Evolutionary conservation across 139 green algal species (phyloP).

Genomic region (Chlamydomonas schloesseri): DNA sequence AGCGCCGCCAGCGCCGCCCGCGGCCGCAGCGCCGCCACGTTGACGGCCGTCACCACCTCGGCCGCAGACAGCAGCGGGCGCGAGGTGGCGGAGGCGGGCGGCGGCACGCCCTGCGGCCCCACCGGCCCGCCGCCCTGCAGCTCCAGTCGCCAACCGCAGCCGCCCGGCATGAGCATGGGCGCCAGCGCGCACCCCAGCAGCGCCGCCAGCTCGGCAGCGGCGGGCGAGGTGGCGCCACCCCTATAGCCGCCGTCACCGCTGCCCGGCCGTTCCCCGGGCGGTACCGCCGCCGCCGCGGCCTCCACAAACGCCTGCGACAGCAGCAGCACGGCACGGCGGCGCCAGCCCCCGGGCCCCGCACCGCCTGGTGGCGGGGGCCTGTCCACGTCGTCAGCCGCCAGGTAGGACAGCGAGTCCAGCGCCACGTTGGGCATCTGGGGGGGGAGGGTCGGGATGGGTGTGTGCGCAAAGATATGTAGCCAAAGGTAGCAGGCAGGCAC

Average conservation of each 20-base stretch:
- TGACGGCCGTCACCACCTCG: constrained; percentile 44
- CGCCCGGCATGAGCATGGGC: constrained; percentile 44
- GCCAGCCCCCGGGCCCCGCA: constrained; percentile 4
- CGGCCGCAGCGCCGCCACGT: constrained; percentile 18
- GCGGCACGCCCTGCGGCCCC: neutral
- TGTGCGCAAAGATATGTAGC: no score
- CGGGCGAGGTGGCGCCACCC: no score
- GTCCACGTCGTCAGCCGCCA: neutral
- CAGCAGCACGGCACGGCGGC: constrained; percentile 40
- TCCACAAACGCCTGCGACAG: constrained; percentile 15
- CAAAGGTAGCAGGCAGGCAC: no score
- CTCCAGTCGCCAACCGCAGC: constrained; percentile 9
- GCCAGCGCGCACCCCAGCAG: constrained; percentile 41
- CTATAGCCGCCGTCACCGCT: neutral
- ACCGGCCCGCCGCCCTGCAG: constrained; percentile 1
- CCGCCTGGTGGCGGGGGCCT: neutral
- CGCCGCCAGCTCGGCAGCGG: constrained; percentile 21
- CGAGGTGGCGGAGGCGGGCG: neutral
- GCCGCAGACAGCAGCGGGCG: constrained; percentile 25
- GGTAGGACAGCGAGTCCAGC: neutral
- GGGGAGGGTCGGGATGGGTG: neutral
- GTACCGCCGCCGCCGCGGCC: neutral
- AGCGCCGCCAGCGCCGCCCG: constrained; percentile 14
- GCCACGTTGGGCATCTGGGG: constrained; percentile 31
- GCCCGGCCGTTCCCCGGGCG: neutral